phyloP scores from a whole-genome alignment of 2,329 filamentous ascomycete genomes.

The Penicillium hesseltinei region DNA sequence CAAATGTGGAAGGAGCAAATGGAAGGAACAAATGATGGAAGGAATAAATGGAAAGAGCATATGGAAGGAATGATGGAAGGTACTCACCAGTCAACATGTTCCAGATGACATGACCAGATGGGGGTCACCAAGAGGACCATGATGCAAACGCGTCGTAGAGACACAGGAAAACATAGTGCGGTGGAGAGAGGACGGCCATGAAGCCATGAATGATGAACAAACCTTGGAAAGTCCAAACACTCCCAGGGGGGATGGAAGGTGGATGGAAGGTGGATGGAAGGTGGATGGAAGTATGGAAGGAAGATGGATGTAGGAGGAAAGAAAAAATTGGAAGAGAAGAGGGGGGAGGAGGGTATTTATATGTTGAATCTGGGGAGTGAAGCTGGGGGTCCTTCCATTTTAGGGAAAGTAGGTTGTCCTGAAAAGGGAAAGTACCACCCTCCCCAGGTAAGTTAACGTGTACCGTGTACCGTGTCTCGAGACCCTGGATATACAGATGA shows the following conservation, averaged over 20 bases:
- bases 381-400: neutral
- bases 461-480: neutral
- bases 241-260: neutral
- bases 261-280: too few relatives aligned
- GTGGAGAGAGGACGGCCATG: neutral
- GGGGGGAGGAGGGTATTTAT: neutral
- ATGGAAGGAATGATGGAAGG: neutral
- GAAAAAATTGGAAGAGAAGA: neutral
- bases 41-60: neutral
- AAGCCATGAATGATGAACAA: neutral
- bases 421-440: neutral
- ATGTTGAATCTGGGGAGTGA: neutral
- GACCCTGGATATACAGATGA: neutral
- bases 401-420: neutral
- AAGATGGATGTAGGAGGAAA: neutral
- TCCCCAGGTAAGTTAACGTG: neutral
- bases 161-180: neutral
- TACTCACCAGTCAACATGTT: neutral
- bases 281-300: neutral
- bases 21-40: neutral
- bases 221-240: neutral
- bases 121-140: neutral
- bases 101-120: too few relatives aligned
- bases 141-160: neutral
- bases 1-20: neutral